A percentile compares a stretch with the other conserved stretches of the same genome.
These are phyloP conservation scores for Fusarium lateritium DNA, from an alignment of 2,329 filamentous ascomycete genomes.

Conservation along the genomic window DNA sequence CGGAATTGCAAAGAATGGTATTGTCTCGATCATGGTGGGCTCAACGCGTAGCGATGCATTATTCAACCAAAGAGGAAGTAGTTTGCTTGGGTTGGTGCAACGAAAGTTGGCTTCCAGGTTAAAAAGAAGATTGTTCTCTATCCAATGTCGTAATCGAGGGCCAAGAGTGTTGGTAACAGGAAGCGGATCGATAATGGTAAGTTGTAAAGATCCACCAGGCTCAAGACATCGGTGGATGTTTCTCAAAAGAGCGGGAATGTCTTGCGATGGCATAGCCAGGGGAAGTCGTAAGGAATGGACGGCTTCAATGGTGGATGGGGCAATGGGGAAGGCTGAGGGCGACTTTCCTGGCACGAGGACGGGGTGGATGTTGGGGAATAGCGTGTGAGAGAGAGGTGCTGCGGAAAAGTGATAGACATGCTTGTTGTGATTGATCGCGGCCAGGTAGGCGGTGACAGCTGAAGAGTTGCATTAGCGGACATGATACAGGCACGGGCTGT, in stretches of 20 bases:
- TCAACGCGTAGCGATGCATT: constrained; percentile 66
- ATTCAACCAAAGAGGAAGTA: constrained; percentile 71
- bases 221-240: constrained; percentile 71
- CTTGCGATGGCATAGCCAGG: constrained; percentile 68
- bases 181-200: constrained; percentile 74
- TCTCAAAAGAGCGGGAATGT: constrained; percentile 69
- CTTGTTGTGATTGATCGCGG: constrained; percentile 29
- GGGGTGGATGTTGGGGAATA: constrained; percentile 60
- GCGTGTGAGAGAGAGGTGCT: constrained; percentile 44
- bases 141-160: constrained; percentile 70
- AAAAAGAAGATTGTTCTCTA: constrained; percentile 71
- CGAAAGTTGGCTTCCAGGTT: constrained; percentile 72
- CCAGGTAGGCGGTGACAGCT: constrained; percentile 36
- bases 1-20: constrained; percentile 62
- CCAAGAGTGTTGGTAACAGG: constrained; percentile 70
- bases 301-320: constrained; percentile 61
- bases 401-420: constrained; percentile 37
- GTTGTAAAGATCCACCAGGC: constrained; percentile 68
- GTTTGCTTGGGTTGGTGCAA: constrained; percentile 70
- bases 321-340: constrained; percentile 55
- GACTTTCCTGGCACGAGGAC: constrained; percentile 57
- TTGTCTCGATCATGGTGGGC: constrained; percentile 61
- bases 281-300: constrained; percentile 70
- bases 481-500: rapidly evolving
- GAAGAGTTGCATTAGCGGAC: background rate